Evolutionary conservation across 225 moss, liverwort and hornwort genomes (phyloP), one percentile per base, ranked within the genome.

Genomic region (Takakia lepidozioides): DNA sequence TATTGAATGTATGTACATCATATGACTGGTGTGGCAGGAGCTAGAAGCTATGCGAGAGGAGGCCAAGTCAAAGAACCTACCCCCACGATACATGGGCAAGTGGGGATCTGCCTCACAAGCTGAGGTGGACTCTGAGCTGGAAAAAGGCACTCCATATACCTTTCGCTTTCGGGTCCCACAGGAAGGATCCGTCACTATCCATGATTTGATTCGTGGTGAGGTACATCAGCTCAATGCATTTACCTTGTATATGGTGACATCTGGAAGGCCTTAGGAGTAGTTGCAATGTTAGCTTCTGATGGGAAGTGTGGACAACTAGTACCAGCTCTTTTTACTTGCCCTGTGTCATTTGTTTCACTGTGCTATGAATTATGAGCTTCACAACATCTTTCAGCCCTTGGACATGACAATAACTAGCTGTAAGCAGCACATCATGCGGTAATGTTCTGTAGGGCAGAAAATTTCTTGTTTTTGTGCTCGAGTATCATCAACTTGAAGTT

Each of bases 101-200:
- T 98, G 98, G 98, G 82, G 69, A 42, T 73, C 70, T 22, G 91
- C 98, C 27, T 83, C 67, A 29, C 69, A 81, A 48, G 70, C 65
- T 43, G 98, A 98, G 51, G 37, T 98, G 10, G 76, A 85, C 38
- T 82, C 62, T 41, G 87, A 98, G 58, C 67, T 91, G 52, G 73
- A 73, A 19, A 85, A 83, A 69, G 87, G 98, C 66, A 87, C 85
- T 8, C 87, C 98, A 5, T 76, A 54, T 66, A 91, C 91, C 2
- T 87, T 87, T 71, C 87, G 91, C 37, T 98, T 98, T 61, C 85
- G 85, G 56, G 98, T 98, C 14, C 91, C 98, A 29, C 98, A 91
- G 54, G 84, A 91, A 65, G 98, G 98, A 29, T 80, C 75, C 38
- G 70, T 98, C 38, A 91, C 87, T 29, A 85, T 98, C 34, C 80